Evolutionary conservation across 441 rosid genomes (phyloP).

Genomic region (Populus trichocarpa): DNA sequence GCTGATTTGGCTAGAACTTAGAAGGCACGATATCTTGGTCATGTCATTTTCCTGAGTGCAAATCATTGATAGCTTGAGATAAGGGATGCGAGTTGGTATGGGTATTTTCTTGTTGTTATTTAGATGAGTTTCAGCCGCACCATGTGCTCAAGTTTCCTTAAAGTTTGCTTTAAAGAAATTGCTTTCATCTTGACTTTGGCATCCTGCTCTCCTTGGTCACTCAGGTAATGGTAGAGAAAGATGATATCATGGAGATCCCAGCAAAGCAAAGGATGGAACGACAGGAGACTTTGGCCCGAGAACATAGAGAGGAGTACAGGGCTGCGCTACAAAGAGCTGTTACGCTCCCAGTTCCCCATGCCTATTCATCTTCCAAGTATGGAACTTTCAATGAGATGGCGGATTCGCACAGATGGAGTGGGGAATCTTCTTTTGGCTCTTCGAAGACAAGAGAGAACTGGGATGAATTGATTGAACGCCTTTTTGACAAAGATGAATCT

Average conservation of each 20-base stretch:
- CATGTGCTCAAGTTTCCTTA: not conserved
- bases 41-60: not conserved
- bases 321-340: slow-evolving; percentile 87
- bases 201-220: not conserved
- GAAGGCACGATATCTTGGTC: not conserved
- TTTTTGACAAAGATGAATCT: slow-evolving; percentile 67
- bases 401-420: slow-evolving; percentile 27
- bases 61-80: not conserved
- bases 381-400: slow-evolving; percentile 68
- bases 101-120: not conserved
- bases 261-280: slow-evolving; percentile 84
- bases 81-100: not conserved
- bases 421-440: slow-evolving; percentile 36
- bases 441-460: slow-evolving; percentile 48
- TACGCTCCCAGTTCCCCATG: slow-evolving; percentile 71
- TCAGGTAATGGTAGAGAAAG: slow-evolving; percentile 79
- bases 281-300: slow-evolving; percentile 67
- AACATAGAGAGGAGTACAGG: slow-evolving; percentile 67
- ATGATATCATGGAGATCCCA: slow-evolving; percentile 61
- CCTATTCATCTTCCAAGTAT: slow-evolving; percentile 54
- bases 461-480: slow-evolving; percentile 71
- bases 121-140: not conserved
- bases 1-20: not conserved
- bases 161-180: not conserved
- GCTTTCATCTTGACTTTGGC: not conserved